A percentile compares a stretch with the other conserved stretches of the same genome.
phyloP scores from a whole-genome alignment of 208 protist species.

The Crithidia acanthocephali region DNA sequence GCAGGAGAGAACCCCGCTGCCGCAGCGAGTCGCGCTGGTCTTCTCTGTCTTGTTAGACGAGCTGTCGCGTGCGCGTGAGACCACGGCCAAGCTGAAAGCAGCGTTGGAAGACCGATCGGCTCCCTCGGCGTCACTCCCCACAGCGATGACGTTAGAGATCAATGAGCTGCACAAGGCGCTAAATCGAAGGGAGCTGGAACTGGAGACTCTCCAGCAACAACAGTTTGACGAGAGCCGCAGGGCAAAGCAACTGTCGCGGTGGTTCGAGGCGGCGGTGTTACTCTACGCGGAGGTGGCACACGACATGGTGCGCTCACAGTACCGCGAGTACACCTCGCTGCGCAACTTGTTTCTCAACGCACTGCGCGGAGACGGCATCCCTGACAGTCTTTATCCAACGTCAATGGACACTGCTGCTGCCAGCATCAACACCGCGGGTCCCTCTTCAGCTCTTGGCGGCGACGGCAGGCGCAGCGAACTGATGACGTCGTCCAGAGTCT shows the following conservation, averaged over 20 bases:
- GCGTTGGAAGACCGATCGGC: not conserved
- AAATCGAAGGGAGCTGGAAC: slow-evolving; percentile 28
- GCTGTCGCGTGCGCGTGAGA: slow-evolving; percentile 10
- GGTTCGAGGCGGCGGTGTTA: slow-evolving; percentile 33
- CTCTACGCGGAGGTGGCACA: slow-evolving; percentile 39
- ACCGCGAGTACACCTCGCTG: slow-evolving; percentile 57
- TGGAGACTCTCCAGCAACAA: slow-evolving; percentile 38
- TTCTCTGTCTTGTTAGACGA: slow-evolving; percentile 24
- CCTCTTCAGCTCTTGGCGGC: too few species aligned
- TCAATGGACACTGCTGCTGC: not conserved
- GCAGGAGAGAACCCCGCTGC: slow-evolving; percentile 15
- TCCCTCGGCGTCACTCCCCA: not conserved
- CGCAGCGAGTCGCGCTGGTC: slow-evolving; percentile 17
- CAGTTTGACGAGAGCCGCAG: slow-evolving; percentile 43
- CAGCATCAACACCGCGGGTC: not conserved
- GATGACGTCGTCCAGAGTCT: not conserved
- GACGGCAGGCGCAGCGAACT: slow-evolving; percentile 5
- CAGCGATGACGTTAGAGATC: slow-evolving; percentile 1
- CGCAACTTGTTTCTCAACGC: slow-evolving; percentile 48
- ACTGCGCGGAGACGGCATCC: slow-evolving; percentile 39
- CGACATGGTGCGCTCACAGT: slow-evolving; percentile 42
- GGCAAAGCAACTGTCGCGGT: slow-evolving; percentile 45
- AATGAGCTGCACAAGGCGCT: slow-evolving; percentile 19
- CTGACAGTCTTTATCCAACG: not conserved
- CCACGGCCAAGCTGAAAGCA: slow-evolving; percentile 14